A percentile compares a stretch with the other conserved stretches of the same genome.
These are phyloP conservation scores for Fusarium nisikadoi DNA, from an alignment of 2,329 filamentous ascomycete genomes.

Conservation along the genomic window DNA sequence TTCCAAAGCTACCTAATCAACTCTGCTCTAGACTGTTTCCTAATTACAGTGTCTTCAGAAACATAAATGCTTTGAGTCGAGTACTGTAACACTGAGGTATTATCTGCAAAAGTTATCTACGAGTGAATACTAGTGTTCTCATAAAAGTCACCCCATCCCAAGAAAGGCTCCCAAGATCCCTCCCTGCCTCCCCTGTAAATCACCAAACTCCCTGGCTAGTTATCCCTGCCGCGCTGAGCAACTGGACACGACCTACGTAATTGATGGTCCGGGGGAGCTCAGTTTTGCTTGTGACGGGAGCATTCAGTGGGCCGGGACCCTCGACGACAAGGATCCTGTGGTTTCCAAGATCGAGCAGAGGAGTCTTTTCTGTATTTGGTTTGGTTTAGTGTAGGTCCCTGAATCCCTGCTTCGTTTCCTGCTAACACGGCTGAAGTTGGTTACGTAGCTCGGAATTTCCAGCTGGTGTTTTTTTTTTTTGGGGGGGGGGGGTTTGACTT, in stretches of 20 bases:
- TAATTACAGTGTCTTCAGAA: not conserved
- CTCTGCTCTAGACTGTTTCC: not conserved
- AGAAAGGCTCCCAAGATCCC: not conserved
- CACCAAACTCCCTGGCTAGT: slow-evolving; percentile 11
- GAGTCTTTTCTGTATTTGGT: slow-evolving; percentile 18
- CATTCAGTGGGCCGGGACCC: slow-evolving; percentile 11
- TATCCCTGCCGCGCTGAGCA: slow-evolving; percentile 40
- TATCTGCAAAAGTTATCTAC: not conserved
- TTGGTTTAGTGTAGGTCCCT: slow-evolving; percentile 11
- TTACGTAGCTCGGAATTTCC: slow-evolving; percentile 19
- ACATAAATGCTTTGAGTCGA: not conserved
- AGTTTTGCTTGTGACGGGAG: slow-evolving; percentile 26
- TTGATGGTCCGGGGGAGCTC: slow-evolving; percentile 36
- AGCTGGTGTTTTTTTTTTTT: not conserved
- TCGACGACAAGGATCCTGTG: slow-evolving; percentile 15
- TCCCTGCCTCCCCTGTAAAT: slow-evolving; percentile 8
- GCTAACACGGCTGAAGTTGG: slow-evolving; percentile 15
- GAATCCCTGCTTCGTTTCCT: slow-evolving; percentile 29
- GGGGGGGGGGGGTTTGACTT: not conserved
- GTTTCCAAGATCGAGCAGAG: slow-evolving; percentile 35
- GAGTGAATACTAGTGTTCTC: not conserved
- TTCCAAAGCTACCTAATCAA: not conserved
- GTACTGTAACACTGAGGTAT: not conserved
- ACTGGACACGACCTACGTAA: slow-evolving; percentile 37
- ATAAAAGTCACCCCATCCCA: slow-evolving; percentile 20